Base-by-base conservation (phyloP, 345 rosid genomes). In the Clausena lansium region DNA sequence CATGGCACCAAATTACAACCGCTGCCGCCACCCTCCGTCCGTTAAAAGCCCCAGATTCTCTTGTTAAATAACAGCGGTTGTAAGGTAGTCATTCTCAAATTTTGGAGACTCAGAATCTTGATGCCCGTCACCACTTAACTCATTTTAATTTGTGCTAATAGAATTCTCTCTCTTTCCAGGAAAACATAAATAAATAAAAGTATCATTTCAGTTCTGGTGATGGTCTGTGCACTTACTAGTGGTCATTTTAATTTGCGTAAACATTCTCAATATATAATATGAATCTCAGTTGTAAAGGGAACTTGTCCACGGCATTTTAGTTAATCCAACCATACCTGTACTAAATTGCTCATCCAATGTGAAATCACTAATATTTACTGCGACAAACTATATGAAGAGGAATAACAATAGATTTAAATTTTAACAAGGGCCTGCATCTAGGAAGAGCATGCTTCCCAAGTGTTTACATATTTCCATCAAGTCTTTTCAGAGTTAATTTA, bases 401-500 rank as follows among this genome's bases (percentile, higher is more conserved):
- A 33, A 36, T 36, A 39, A 17, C 13, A 47, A 52, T 6, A 50
- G 32, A 77, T 77, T 54, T 65, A 33, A 22, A 22, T 35, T 32
- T 69, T 27, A 69, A 41, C 0, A 32, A n/a, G 24, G 17, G 32
- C 22, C 66, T 19, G 38, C 41, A 36, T 35, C 58, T 27, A 33
- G 19, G 70, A 28, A 78, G 76, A 41, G 27, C 54, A 66, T 30
- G 74, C 58, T 33, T 79, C 27, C 38, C 50, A 45, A 25, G 68
- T 39, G 41, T 79, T 73, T 67, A 79, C 78, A 79, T 73, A 24
- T 66, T 59, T 57, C 70, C 64, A 71, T 78, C 25, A 9, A 7
- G 25, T 32, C 47, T 25, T 62, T 50, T 30, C 7, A 28, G 50
- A 38, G 27, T 39, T 67, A 47, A 62, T 47, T 47, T 71, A 70